Base-by-base conservation (phyloP, 148 eudicot species). In the Gaultheria prostrata region DNA sequence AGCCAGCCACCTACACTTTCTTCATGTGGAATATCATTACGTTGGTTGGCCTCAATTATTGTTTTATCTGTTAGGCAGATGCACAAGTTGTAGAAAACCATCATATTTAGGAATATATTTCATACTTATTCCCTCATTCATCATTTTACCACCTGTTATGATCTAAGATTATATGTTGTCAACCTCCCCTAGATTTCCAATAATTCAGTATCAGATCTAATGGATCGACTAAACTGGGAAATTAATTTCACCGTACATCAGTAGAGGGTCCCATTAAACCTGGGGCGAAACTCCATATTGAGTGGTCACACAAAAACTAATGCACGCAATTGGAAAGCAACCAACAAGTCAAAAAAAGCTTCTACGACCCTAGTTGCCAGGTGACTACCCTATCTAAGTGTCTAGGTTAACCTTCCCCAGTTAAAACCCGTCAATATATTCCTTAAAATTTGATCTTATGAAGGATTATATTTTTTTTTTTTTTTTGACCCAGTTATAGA, bases 101-200 rank as follows among this genome's bases (percentile, higher is more conserved):
- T 59, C 59, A 80, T 61, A 57, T 20, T 43, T 12, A 21, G 81
- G 89, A 85, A 87, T 85, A 82, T 87, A 77, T 82, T 43, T 57
- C 79, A 80, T 67, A 50, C 46, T 83, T 72, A 8, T 83, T 56
- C 53, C 51, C 63, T 57, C 65, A 18, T 82, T 8, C 77, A 65
- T 24, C 49, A 39, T 48, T 71, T 63, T 24, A 63, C 70, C 70
- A 63, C 30, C 32, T 63, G 70, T 6, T 56, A 18, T 56, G n/a
- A 56, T 56, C 9, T 56, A 20, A 6, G 65, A 59, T 21, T 59
- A 21, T 59, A 21, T 7, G 65, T 21, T 59, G 21, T 1, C 24
- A 21, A 7, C 9, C 11, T 59, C 8, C n/a, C 28, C 65, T 8
- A 8, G 26, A 8, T 20, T 21, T 59, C 26, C 21, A 57, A 5